Base-by-base conservation (phyloP, 2,329 filamentous ascomycete genomes). In the Hypoxylon sp. region DNA sequence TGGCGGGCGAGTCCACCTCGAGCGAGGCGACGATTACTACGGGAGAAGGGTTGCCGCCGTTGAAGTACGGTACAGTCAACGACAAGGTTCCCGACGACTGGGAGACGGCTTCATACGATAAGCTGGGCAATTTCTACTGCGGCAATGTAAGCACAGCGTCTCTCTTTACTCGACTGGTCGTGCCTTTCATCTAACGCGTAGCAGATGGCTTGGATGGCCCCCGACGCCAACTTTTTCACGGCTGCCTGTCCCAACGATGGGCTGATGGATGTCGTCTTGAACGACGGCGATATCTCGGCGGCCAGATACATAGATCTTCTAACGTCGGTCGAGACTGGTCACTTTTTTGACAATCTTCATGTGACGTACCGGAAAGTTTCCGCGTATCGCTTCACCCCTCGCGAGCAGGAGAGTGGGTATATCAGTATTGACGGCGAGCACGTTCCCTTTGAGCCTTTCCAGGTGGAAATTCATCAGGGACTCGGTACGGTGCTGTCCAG, bases 371-470 rank as follows among this genome's bases (percentile, higher is more conserved):
- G 88, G 67, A 99, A 99, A 74, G 83, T 97, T 3, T 83, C 84
- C n/a, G 95, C 89, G 0, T 97, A 95, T 72, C 84, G 95, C 37
- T 88, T 99, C 62, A 88, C 88, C 3, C 95, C 95, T 0, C 86
- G 85, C 49, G 77, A 88, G 61, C 82, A 88, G 67, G 78, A 84
- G 33, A 83, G 88, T 61, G 94, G 94, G 1, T 95, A 90, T 73
- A 96, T 99, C 72, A 96, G 92, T 72, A 92, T 99, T 64, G 95
- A 98, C 70, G 95, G 95, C 31, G 95, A 99, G 76, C 83, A 84
- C 50, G 81, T 96, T 2, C 90, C 92, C 0, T 98, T 96, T 72
- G 88, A 88, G 67, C 89, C 91, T 0, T 96, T 97, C 72, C 95
- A 99, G 78, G 91, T 88, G 2, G 95, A 99, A 76, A 82, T 97